phyloP scores from a whole-genome alignment of 129 eudicot species.

The Lonicera japonica region DNA sequence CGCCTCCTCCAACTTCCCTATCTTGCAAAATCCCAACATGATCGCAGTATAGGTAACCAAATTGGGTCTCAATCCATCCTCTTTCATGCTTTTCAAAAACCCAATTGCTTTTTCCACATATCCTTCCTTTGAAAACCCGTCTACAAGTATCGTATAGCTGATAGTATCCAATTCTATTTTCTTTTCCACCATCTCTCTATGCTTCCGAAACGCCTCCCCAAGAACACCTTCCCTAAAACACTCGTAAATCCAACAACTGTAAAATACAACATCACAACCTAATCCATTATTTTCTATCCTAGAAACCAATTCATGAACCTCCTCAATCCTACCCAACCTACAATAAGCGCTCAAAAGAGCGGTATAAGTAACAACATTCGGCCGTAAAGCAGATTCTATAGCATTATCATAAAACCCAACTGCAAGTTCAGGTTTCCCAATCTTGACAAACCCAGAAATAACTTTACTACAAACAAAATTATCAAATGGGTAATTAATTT shows the following conservation, averaged over 20 bases:
- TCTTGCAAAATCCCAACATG: slow-evolving; percentile 66
- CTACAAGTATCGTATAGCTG: slow-evolving; percentile 51
- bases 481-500: slow-evolving; percentile 53
- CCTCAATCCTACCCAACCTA: slow-evolving; percentile 39
- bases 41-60: slow-evolving; percentile 60
- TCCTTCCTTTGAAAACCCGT: slow-evolving; percentile 71
- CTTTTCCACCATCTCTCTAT: slow-evolving; percentile 50
- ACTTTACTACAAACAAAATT: slow-evolving; percentile 66
- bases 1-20: slow-evolving; percentile 70
- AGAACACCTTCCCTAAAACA: slow-evolving; percentile 47
- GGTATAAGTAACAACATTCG: slow-evolving; percentile 54
- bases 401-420: slow-evolving; percentile 63
- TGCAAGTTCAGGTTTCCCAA: slow-evolving; percentile 62
- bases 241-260: slow-evolving; percentile 52
- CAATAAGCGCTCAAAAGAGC: slow-evolving; percentile 54
- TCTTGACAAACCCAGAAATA: slow-evolving; percentile 56
- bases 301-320: slow-evolving; percentile 31
- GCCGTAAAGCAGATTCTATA: slow-evolving; percentile 30
- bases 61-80: slow-evolving; percentile 46
- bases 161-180: slow-evolving; percentile 40
- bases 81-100: slow-evolving; percentile 45
- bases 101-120: slow-evolving; percentile 67
- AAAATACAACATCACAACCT: slow-evolving; percentile 58
- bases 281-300: slow-evolving; percentile 43
- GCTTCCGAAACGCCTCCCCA: slow-evolving; percentile 34